A percentile compares a stretch with the other conserved stretches of the same genome.
Evolutionary conservation across 2,329 filamentous ascomycete genomes (phyloP).

Genomic region (Hypoxylon rubiginosum): DNA sequence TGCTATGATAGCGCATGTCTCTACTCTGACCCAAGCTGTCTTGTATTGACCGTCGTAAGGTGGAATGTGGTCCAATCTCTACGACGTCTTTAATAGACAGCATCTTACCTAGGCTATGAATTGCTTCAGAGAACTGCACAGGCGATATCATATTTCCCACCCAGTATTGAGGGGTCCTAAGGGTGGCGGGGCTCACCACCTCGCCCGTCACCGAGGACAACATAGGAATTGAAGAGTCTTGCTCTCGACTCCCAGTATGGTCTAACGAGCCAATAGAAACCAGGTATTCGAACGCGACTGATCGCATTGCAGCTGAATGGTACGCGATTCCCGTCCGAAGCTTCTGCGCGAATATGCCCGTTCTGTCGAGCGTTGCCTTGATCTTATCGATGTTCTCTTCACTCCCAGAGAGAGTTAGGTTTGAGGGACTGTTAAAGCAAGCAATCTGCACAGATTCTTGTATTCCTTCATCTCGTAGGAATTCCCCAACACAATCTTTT

Average conservation of each 20-base stretch:
- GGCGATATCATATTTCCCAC: background rate
- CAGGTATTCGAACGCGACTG: constrained; percentile 8
- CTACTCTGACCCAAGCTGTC: constrained; percentile 3
- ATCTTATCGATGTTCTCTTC: constrained; percentile 12
- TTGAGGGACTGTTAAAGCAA: constrained; percentile 22
- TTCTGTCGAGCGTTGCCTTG: background rate
- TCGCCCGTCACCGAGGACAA: background rate
- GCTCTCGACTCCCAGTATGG: too few relatives aligned
- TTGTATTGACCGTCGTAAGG: constrained; percentile 10
- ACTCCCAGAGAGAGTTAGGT: constrained; percentile 7
- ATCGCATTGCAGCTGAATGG: constrained; percentile 14
- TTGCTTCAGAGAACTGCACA: constrained; percentile 5
- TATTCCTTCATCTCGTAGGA: constrained; percentile 32
- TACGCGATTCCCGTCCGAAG: background rate
- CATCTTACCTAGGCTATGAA: background rate
- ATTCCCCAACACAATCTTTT: constrained; percentile 31
- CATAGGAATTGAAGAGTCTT: background rate
- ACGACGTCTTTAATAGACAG: background rate
- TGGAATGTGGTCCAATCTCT: constrained; percentile 25
- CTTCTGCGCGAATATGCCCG: constrained; percentile 14
- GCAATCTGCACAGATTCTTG: background rate
- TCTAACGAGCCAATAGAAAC: background rate
- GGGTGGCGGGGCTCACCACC: background rate
- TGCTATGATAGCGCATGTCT: background rate
- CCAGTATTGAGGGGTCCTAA: background rate